These are phyloP conservation scores for Vigna reflexopilosa DNA, from an alignment of 306 rosid species.

Conservation along the genomic window DNA sequence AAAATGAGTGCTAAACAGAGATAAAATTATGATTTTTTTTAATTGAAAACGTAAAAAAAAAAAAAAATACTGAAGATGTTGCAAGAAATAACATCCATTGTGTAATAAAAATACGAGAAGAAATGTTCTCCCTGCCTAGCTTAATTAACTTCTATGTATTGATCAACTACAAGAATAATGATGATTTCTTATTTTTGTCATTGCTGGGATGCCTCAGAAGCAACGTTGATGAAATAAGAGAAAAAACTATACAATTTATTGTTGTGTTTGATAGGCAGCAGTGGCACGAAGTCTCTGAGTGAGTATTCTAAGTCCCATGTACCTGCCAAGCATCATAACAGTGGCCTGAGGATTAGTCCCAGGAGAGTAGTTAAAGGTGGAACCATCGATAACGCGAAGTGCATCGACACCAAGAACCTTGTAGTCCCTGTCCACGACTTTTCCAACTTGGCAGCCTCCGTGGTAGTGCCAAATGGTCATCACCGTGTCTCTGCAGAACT, in stretches of 20 bases:
- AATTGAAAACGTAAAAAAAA: too few relatives aligned
- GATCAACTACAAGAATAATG: not conserved
- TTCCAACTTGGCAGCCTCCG: constrained; percentile 81
- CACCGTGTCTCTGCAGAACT: constrained; percentile 77
- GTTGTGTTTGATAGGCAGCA: not conserved
- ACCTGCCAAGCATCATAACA: constrained; percentile 87
- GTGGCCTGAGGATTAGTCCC: constrained; percentile 94
- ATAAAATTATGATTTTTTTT: too few relatives aligned
- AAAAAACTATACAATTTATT: not conserved
- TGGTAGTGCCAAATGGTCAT: constrained; percentile 95
- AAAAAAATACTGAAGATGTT: too few relatives aligned
- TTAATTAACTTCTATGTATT: too few relatives aligned
- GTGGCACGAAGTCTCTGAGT: not conserved
- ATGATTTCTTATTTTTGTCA: too few relatives aligned
- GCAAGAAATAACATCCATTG: too few relatives aligned
- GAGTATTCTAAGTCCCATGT: not conserved
- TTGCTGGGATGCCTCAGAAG: too few relatives aligned
- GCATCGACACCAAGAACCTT: constrained; percentile 71
- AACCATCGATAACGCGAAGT: constrained; percentile 76
- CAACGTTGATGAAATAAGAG: not conserved
- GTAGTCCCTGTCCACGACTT: constrained; percentile 67
- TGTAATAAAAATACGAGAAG: too few relatives aligned
- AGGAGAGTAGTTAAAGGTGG: constrained; percentile 75
- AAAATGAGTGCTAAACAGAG: too few relatives aligned
- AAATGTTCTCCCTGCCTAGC: too few relatives aligned